Evolutionary conservation across 2,329 filamentous ascomycete genomes (phyloP).

Genomic region (Endothia cerciana): DNA sequence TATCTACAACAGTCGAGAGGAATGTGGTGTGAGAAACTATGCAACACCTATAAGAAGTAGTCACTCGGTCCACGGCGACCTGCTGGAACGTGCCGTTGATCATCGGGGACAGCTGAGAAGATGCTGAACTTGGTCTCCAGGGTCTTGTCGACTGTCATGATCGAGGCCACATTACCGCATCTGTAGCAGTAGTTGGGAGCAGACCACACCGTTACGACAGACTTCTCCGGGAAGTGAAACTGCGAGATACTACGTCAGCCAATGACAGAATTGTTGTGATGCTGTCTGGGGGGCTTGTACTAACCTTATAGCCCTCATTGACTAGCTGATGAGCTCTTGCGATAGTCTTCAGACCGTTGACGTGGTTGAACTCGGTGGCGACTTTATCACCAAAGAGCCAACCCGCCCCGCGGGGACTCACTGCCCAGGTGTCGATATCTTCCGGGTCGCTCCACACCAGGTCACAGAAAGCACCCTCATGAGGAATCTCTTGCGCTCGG

Average conservation of each 20-base stretch:
- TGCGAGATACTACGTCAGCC: conserved; percentile 43
- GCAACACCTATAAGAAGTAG: conserved; percentile 64
- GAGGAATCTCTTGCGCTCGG: conserved; percentile 94
- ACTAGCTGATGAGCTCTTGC: conserved; percentile 97
- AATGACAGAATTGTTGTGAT: background rate
- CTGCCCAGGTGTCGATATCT: conserved; percentile 93
- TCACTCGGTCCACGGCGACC: conserved; percentile 69
- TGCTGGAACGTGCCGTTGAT: conserved; percentile 78
- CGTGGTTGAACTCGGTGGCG: conserved; percentile 95
- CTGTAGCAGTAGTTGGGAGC: conserved; percentile 95
- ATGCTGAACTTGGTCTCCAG: conserved; percentile 91
- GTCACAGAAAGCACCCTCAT: conserved; percentile 98
- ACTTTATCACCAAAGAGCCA: conserved; percentile 98
- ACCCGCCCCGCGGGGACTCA: conserved; percentile 92
- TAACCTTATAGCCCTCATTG: conserved; percentile 95
- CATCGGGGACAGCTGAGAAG: conserved; percentile 86
- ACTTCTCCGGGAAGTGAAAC: conserved; percentile 95
- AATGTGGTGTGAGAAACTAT: conserved; percentile 3
- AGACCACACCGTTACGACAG: conserved; percentile 97
- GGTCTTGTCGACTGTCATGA: conserved; percentile 88
- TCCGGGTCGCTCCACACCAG: conserved; percentile 98
- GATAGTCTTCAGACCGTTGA: conserved; percentile 95
- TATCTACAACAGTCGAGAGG: conserved; percentile 25
- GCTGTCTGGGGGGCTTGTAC: conserved; percentile 23
- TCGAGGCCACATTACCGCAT: conserved; percentile 95